Conservation (phyloP, 352 stramenopile species). For the Globisporangium polare region DNA sequence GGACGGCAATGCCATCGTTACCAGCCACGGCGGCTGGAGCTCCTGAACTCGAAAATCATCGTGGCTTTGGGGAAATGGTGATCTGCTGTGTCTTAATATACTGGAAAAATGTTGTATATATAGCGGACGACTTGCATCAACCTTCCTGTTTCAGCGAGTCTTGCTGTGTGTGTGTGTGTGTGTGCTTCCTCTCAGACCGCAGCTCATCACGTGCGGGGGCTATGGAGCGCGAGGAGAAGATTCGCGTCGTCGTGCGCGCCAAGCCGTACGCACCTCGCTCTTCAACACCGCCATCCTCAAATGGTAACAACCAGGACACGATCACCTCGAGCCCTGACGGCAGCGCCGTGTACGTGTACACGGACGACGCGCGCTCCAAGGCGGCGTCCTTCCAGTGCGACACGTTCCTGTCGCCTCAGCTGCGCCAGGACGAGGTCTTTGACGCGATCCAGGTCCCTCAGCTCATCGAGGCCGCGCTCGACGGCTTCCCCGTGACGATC, state of each 20-base stretch:
- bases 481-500: slow-evolving; percentile 68
- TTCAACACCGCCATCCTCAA: background rate
- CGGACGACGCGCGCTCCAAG: slow-evolving; percentile 21
- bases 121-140: background rate
- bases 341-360: slow-evolving; percentile 42
- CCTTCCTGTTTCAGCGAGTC: no score
- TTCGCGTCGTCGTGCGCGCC: slow-evolving; percentile 62
- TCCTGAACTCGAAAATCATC: background rate
- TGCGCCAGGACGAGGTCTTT: slow-evolving; percentile 54
- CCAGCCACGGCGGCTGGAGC: background rate
- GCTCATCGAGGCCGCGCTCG: slow-evolving; percentile 45
- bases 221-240: slow-evolving; percentile 63
- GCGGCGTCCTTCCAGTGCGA: slow-evolving; percentile 67
- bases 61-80: background rate
- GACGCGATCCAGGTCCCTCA: slow-evolving; percentile 34
- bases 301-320: slow-evolving; percentile 15
- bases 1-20: background rate
- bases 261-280: slow-evolving; percentile 23
- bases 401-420: slow-evolving; percentile 35
- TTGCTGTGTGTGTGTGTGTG: no score
- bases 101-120: background rate
- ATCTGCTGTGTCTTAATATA: background rate
- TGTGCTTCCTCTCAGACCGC: background rate
- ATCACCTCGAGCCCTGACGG: slow-evolving; percentile 36
- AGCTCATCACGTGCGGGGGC: background rate